phyloP scores from a whole-genome alignment of 148 eudicot species.

The Simmondsia chinensis region DNA sequence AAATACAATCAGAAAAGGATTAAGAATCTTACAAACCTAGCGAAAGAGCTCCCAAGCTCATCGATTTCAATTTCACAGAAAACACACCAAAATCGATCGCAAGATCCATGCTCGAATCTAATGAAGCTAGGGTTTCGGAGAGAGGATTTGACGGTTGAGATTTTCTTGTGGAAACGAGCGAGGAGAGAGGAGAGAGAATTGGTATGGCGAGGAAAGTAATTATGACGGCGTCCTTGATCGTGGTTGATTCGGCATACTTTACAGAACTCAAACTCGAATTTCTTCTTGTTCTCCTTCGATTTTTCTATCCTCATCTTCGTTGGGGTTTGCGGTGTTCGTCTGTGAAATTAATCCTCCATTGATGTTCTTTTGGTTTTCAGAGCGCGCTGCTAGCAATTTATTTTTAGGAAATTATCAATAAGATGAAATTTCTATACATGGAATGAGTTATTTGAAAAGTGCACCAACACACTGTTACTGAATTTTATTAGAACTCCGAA shows the following conservation, averaged over 20 bases:
- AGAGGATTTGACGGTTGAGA: slow-evolving; percentile 33
- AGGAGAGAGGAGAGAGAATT: slow-evolving; percentile 56
- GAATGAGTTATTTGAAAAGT: too few relatives aligned
- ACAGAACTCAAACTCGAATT: slow-evolving; percentile 47
- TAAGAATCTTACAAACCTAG: slow-evolving; percentile 37
- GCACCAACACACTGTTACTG: too few relatives aligned
- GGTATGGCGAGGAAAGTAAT: slow-evolving; percentile 60
- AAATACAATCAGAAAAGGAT: too few relatives aligned
- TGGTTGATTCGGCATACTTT: slow-evolving; percentile 70
- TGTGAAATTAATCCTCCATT: too few relatives aligned
- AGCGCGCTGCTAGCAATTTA: too few relatives aligned
- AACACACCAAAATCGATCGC: slow-evolving; percentile 58
- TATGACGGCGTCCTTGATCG: slow-evolving; percentile 76
- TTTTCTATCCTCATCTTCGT: background rate
- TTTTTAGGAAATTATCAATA: too few relatives aligned
- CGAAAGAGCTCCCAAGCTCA: slow-evolving; percentile 29
- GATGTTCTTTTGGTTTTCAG: too few relatives aligned
- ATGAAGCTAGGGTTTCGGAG: slow-evolving; percentile 43
- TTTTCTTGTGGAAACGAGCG: slow-evolving; percentile 52
- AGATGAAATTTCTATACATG: too few relatives aligned
- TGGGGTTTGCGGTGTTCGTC: too few relatives aligned
- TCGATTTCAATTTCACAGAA: slow-evolving; percentile 59
- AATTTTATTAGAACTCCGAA: too few relatives aligned
- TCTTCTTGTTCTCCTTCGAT: slow-evolving; percentile 13
- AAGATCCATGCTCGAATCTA: slow-evolving; percentile 22